phyloP scores from a whole-genome alignment of 1,284 basidiomycete genomes.

The Cryptococcus wingfieldii region DNA sequence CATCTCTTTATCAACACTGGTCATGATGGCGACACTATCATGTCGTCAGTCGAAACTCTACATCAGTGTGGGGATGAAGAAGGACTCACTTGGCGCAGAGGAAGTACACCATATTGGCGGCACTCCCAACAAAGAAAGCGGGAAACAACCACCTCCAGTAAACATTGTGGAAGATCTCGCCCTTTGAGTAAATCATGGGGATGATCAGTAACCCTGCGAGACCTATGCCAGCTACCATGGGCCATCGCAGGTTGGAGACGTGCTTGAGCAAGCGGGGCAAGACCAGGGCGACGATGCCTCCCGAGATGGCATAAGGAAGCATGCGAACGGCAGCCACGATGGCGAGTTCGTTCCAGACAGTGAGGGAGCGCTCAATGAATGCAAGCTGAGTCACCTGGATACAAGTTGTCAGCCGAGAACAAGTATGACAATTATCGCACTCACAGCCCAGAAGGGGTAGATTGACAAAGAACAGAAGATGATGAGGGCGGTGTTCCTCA shows the following conservation, averaged over 20 bases:
- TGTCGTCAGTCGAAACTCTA: background rate
- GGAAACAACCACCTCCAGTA: slow-evolving; percentile 21
- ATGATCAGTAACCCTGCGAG: slow-evolving; percentile 4
- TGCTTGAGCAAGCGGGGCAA: slow-evolving; percentile 15
- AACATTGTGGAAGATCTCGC: slow-evolving; percentile 4
- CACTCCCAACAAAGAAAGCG: slow-evolving; percentile 19
- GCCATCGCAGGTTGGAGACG: slow-evolving; percentile 5
- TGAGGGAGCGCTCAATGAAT: slow-evolving; percentile 18
- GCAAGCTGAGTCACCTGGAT: slow-evolving; percentile 18
- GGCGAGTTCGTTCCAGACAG: slow-evolving; percentile 13
- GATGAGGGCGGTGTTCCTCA: slow-evolving; percentile 34
- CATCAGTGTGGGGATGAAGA: background rate
- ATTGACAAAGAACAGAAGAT: slow-evolving; percentile 26
- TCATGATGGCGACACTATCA: slow-evolving; percentile 37
- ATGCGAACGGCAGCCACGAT: slow-evolving; percentile 24
- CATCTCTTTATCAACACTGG: slow-evolving; percentile 31
- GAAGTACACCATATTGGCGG: slow-evolving; percentile 17
- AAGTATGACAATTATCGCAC: background rate
- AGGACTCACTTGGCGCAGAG: slow-evolving; percentile 22
- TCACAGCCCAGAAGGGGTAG: slow-evolving; percentile 25
- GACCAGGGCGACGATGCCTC: slow-evolving; percentile 20
- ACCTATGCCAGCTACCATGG: slow-evolving; percentile 1
- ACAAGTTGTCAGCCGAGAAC: background rate
- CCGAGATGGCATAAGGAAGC: slow-evolving; percentile 24
- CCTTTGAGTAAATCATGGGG: slow-evolving; percentile 9